Evolutionary conservation across 257 asterid genomes (phyloP).

Genomic region (Anisodus tanguticus): DNA sequence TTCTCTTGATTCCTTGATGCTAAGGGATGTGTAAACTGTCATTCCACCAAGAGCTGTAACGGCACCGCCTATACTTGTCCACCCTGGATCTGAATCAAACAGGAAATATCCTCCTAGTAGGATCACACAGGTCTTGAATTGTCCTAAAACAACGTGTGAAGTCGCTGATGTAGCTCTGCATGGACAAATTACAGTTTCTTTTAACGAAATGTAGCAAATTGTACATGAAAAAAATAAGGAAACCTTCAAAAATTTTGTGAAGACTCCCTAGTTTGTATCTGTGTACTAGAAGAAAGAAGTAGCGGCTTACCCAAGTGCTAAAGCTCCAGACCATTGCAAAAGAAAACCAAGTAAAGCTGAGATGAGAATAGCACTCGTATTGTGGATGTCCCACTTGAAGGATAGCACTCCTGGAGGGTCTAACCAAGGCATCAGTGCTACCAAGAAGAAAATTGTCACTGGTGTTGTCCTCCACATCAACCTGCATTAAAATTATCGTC

Average conservation of each 20-base stretch:
- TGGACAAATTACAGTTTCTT: background rate
- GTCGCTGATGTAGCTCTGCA: constrained; percentile 87
- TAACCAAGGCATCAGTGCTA: constrained; percentile 79
- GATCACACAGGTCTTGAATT: constrained; percentile 41
- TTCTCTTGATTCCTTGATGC: constrained; percentile 25
- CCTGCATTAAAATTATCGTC: constrained; percentile 43
- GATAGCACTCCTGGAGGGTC: constrained; percentile 82
- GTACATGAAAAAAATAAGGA: background rate
- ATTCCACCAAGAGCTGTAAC: constrained; percentile 74
- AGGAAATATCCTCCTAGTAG: constrained; percentile 72
- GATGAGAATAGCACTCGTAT: constrained; percentile 52
- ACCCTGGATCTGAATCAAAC: constrained; percentile 83
- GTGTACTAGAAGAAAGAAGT: background rate
- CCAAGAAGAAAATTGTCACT: constrained; percentile 68
- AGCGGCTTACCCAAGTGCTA: constrained; percentile 78
- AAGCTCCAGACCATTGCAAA: constrained; percentile 94
- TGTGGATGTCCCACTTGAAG: constrained; percentile 64
- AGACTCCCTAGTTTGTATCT: background rate
- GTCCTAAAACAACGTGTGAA: constrained; percentile 29
- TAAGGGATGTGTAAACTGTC: constrained; percentile 37
- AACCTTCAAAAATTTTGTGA: background rate
- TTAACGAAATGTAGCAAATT: background rate
- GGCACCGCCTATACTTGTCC: constrained; percentile 71
- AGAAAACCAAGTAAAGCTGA: constrained; percentile 90
- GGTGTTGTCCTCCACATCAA: constrained; percentile 96